Base-by-base conservation (phyloP, 1,284 basidiomycete genomes). In the Moesziomyces aphidis region DNA sequence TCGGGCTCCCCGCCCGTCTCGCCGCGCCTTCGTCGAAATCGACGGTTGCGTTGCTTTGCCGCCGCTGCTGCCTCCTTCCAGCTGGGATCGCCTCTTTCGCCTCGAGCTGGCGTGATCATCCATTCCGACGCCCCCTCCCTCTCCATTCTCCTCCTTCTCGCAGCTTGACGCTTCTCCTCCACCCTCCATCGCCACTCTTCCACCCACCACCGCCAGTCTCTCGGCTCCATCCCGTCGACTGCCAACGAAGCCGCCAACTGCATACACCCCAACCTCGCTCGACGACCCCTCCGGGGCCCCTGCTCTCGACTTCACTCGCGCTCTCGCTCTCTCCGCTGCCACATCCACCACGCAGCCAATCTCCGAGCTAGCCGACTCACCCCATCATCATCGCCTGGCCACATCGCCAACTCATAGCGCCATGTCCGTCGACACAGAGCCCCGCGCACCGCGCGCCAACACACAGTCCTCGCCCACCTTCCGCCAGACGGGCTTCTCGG, bases 401-500 rank as follows among this genome's bases (percentile, higher is more conserved):
- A 13, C 46, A 26, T 17, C 46, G 46, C 46, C 19, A 19, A 42
- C 15, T 15, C 39, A 19, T 7, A 42, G 4, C 50, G 61, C 60
- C 45, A 76, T 76, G 73, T 76, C 73, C 24, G 64, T 76, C 54
- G 68, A 76, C 44, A 64, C 64, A 42, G 73, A 76, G 47, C 51
- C 68, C 13, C 54, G 68, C 45, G 61, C 73, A 8, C 52, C 61
- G 21, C 68, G 68, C 50, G 50, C 68, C 48, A 64, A 63, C 49
- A 55, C 68, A 2, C 73, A 72, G 44, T 74, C 75, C 24, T 77
- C 75, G 1, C 75, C 75, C 4, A 77, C 75, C 21, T 68, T 73
- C 53, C 55, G 75, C 26, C 75, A 77, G 51, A 77, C 75, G 22
- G 75, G 75, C 23, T 77, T 77, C 50, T 55, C 70, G 5, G 71